These are phyloP conservation scores for Thalassiosira sp. DNA, from an alignment of 352 stramenopile species.

Conservation along the genomic window DNA sequence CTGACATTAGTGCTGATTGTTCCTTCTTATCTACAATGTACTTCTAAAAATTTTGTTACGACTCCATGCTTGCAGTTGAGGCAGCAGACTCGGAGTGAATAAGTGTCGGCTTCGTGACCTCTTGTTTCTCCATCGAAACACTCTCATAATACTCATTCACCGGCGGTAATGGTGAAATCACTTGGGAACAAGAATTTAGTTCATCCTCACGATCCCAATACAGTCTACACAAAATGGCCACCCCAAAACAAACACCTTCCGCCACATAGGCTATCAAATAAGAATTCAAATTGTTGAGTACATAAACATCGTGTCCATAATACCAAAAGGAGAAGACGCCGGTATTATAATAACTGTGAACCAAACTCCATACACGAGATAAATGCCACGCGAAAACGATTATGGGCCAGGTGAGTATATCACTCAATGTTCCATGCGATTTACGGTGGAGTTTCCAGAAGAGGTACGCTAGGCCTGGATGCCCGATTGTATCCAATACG, in stretches of 20 bases:
- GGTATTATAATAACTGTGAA: constrained; percentile 58
- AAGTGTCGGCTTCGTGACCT: neutral
- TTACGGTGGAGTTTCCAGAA: constrained; percentile 47
- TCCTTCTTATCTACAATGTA: too few species aligned
- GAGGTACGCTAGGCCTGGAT: constrained; percentile 59
- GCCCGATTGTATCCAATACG: constrained; percentile 52
- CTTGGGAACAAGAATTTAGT: neutral
- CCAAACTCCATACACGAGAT: constrained; percentile 53
- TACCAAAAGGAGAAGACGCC: constrained; percentile 44
- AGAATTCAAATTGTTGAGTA: constrained; percentile 48
- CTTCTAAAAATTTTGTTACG: neutral
- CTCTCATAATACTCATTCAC: neutral
- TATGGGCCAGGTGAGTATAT: constrained; percentile 45
- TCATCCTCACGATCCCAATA: constrained; percentile 2
- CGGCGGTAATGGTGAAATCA: neutral
- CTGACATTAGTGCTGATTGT: too few species aligned
- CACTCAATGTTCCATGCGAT: constrained; percentile 10
- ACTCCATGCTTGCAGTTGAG: constrained; percentile 10
- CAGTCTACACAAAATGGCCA: constrained; percentile 46
- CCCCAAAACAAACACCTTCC: constrained; percentile 48
- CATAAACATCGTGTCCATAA: constrained; percentile 62
- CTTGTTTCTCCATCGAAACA: constrained; percentile 1
- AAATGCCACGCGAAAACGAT: constrained; percentile 48
- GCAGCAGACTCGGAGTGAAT: constrained; percentile 16
- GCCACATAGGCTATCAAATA: constrained; percentile 59